These are phyloP conservation scores for Chaetomidium leptoderma DNA, from an alignment of 495 filamentous ascomycete species.

Conservation along the genomic window DNA sequence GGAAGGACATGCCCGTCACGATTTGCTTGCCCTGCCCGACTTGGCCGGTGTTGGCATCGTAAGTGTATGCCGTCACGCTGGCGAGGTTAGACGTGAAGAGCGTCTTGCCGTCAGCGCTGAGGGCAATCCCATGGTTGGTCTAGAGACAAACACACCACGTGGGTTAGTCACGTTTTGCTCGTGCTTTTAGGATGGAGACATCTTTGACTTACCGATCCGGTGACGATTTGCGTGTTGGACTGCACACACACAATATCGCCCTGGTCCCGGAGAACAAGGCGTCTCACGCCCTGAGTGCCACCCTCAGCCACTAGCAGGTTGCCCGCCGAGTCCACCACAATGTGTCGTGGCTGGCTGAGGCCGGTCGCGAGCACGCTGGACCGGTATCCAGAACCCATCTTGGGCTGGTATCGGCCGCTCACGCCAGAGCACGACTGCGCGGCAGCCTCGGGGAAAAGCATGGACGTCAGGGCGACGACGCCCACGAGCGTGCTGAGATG, in stretches of 20 bases:
- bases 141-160: constrained; percentile 25
- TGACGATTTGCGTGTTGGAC: constrained; percentile 38
- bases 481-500: constrained; percentile 8
- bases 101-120: constrained; percentile 56
- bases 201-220: constrained; percentile 36
- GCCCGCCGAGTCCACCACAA: constrained; percentile 54
- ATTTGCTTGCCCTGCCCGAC: constrained; percentile 44
- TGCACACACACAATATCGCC: constrained; percentile 45
- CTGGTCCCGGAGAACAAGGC: constrained; percentile 46
- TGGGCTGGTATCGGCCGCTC: constrained; percentile 26
- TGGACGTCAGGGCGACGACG: constrained; percentile 2
- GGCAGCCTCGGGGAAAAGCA: constrained; percentile 7
- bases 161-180: neutral
- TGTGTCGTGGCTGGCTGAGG: constrained; percentile 30
- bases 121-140: constrained; percentile 60
- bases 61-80: constrained; percentile 54
- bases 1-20: constrained; percentile 50
- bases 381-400: constrained; percentile 50
- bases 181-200: neutral
- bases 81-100: constrained; percentile 56
- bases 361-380: constrained; percentile 49
- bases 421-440: constrained; percentile 21
- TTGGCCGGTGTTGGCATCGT: constrained; percentile 46
- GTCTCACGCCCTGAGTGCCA: constrained; percentile 43
- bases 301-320: constrained; percentile 55